A percentile compares a stretch with the other conserved stretches of the same genome.
Evolutionary conservation across 345 rosid species (phyloP).

Genomic region (Reutealis trisperma): DNA sequence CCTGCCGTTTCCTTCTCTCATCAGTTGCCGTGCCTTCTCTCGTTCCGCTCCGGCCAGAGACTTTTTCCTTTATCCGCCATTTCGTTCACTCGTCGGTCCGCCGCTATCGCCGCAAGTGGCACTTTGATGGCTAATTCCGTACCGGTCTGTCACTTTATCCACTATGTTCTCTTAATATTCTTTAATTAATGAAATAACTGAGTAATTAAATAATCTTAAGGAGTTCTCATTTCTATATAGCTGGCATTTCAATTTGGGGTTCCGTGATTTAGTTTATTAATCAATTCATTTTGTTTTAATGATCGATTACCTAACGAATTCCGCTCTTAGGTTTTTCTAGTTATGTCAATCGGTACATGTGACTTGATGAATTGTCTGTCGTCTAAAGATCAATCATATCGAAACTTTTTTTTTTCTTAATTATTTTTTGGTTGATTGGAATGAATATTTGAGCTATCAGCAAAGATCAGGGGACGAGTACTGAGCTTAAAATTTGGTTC

Average conservation of each 20-base stretch:
- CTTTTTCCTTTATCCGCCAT: conserved; percentile 21
- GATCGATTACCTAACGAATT: too few relatives aligned
- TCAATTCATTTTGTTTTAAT: too few relatives aligned
- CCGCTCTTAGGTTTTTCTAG: too few relatives aligned
- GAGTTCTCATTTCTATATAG: neutral
- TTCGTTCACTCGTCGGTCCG: conserved; percentile 31
- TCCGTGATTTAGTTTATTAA: neutral
- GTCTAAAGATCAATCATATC: neutral
- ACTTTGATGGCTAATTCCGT: conserved; percentile 55
- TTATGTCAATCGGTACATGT: neutral
- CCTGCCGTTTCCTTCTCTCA: conserved; percentile 16
- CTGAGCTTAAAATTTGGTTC: neutral
- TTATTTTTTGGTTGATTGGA: neutral
- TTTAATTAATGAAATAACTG: too few relatives aligned
- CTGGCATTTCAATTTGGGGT: neutral
- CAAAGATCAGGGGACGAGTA: neutral
- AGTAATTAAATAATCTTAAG: too few relatives aligned
- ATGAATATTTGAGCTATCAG: neutral
- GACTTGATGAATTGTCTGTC: neutral
- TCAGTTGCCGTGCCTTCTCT: conserved; percentile 38
- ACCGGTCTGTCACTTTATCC: conserved; percentile 45
- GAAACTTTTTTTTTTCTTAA: neutral
- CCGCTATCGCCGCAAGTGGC: conserved; percentile 36
- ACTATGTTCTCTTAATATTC: neutral
- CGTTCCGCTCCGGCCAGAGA: conserved; percentile 24